Evolutionary conservation across 2,329 filamentous ascomycete genomes (phyloP).

Genomic region (Colletotrichum tamarilloi): DNA sequence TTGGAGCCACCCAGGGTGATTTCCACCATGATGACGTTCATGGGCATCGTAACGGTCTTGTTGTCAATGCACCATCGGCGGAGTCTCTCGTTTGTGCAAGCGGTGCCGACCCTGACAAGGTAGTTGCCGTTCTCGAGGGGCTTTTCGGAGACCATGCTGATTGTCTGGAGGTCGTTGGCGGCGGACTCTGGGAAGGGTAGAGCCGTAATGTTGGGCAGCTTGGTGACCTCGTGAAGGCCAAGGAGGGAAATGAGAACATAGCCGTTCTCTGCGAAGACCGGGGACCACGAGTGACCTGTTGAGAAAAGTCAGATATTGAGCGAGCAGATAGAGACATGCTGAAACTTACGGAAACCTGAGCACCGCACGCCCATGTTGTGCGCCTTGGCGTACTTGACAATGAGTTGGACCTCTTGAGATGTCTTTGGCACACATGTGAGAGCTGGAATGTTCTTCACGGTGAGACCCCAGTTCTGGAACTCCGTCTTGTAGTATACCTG

Average conservation of each 20-base stretch:
- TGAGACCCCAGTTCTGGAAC: not conserved
- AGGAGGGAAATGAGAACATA: not conserved
- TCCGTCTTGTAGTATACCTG: not conserved
- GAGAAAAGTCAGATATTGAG: not conserved
- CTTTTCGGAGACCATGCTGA: slow-evolving; percentile 46
- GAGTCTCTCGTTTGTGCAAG: not conserved
- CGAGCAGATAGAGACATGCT: not conserved
- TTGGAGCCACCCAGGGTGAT: slow-evolving; percentile 60
- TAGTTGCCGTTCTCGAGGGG: slow-evolving; percentile 43
- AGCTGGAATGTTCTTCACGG: not conserved
- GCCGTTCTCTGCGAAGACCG: not conserved
- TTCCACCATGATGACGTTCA: slow-evolving; percentile 60
- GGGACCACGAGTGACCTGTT: not conserved
- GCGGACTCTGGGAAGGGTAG: slow-evolving; percentile 42
- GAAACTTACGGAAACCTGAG: not conserved
- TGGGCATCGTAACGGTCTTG: slow-evolving; percentile 51
- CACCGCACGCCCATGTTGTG: not conserved
- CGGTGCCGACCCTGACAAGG: not conserved
- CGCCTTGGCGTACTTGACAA: not conserved
- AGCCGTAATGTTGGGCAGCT: not conserved
- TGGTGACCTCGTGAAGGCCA: not conserved
- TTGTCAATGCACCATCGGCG: not conserved
- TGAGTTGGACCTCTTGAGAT: not conserved
- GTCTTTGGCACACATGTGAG: not conserved
- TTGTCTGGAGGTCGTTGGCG: slow-evolving; percentile 51